Base-by-base conservation (phyloP, 805 yeast genomes). In the Yarrowia sp. region DNA sequence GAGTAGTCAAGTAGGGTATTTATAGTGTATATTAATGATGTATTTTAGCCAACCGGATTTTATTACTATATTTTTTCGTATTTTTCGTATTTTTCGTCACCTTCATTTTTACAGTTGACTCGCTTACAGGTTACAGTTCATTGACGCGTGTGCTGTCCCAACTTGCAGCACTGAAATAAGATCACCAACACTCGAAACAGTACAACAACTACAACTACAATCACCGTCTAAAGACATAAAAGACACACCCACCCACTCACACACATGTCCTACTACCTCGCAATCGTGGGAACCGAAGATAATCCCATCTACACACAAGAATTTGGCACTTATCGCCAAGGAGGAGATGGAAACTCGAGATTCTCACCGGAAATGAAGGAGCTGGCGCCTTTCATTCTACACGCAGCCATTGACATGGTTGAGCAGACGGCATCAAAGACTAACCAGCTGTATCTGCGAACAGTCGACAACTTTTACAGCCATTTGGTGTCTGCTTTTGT, bases 401-500 rank as follows among this genome's bases (percentile, higher is more conserved):
- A 95, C 72, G 84, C 97, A 0, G 85, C 98, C 1, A 76, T 95
- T 41, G 99, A 95, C 74, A 81, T 95, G n/a, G 86, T 95, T 0
- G 97, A 95, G 68, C 97, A 92, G 70, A 76, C 85, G 2, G 98
- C 92, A 73, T 92, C 96, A 93, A 83, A 84, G 55, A 80, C 84
- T 9, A 84, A 80, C 68, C 79, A 82, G 48, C 79, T 88, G 68
- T 87, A 89, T 71, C 77, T 92, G 67, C 92, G 93, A 51, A 84
- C 84, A 50, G 84, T 93, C 17, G 99, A 95, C 76, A 85, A 87
- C 41, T 93, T 91, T 74, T 90, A 92, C 74, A 96, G 95, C 5
- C 84, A 86, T 69, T 78, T 81, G 55, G 84, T 93, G n/a, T 89
- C 91, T 65, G 96, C 93, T 3, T 95, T 86, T 73, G 81, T 93